Percentiles rank a stretch among this genome's conserved stretches.
phyloP scores from a whole-genome alignment of 257 asterid species.

The Ophiorrhiza pumila region DNA sequence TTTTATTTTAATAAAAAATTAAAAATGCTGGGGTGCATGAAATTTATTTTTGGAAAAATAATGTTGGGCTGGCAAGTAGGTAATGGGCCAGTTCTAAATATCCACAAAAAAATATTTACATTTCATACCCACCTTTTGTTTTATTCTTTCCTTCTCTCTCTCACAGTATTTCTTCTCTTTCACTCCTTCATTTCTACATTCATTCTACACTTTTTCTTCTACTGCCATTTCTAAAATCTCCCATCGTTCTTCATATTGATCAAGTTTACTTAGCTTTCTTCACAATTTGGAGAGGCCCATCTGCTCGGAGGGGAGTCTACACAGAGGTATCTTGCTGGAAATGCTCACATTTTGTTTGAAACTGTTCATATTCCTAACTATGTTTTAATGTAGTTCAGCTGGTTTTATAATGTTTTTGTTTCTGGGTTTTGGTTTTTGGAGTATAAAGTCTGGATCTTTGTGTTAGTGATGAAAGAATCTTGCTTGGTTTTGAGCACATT shows the following conservation, averaged over 20 bases:
- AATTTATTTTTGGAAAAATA: background rate
- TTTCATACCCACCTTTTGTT: slow-evolving; percentile 7
- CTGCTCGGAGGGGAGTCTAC: background rate
- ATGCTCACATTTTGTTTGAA: background rate
- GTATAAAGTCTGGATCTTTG: slow-evolving; percentile 16
- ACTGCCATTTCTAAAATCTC: slow-evolving; percentile 7
- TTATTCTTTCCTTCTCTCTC: background rate
- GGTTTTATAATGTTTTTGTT: slow-evolving; percentile 4
- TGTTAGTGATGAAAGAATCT: background rate
- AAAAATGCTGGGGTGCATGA: no score
- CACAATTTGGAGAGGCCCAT: slow-evolving; percentile 6
- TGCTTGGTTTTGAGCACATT: slow-evolving; percentile 7
- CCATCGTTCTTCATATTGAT: slow-evolving; percentile 12
- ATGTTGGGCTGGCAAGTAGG: slow-evolving; percentile 12
- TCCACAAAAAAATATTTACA: background rate
- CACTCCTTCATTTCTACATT: slow-evolving; percentile 11
- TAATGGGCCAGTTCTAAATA: slow-evolving; percentile 11
- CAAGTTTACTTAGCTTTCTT: slow-evolving; percentile 10
- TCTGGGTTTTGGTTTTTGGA: slow-evolving; percentile 13
- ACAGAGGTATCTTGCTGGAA: slow-evolving; percentile 7
- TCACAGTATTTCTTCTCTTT: slow-evolving; percentile 21
- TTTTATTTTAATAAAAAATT: background rate
- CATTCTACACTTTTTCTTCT: background rate
- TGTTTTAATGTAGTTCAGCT: background rate
- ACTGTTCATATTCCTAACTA: background rate